Conservation (phyloP, 108 stramenopile species). For the Cylindrotheca fusiformis region DNA sequence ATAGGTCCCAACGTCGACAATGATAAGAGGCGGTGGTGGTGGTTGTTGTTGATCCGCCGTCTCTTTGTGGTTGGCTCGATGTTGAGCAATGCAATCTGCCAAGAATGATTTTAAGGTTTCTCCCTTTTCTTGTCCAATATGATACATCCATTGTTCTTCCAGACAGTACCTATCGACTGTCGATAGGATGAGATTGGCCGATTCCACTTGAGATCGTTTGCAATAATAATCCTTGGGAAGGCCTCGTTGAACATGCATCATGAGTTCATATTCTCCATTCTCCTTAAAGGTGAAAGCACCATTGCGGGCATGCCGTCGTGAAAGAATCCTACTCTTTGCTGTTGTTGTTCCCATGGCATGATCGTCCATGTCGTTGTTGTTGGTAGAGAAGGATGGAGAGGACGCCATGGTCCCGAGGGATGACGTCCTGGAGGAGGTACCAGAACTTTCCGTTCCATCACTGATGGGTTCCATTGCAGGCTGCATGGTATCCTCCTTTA, state of each 20-base stretch:
- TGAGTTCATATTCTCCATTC: not conserved
- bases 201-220: not conserved
- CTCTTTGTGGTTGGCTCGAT: not conserved
- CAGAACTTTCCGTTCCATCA: not conserved
- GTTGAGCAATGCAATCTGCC: slow-evolving; percentile 3
- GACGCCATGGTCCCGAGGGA: too few relatives aligned
- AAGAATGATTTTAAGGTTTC: slow-evolving; percentile 29
- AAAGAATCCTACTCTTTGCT: too few relatives aligned
- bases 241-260: not conserved
- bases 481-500: not conserved
- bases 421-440: too few relatives aligned
- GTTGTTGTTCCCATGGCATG: too few relatives aligned
- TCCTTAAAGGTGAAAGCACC: not conserved
- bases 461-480: not conserved
- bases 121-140: slow-evolving; percentile 78
- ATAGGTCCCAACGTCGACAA: slow-evolving; percentile 81
- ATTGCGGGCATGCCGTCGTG: not conserved
- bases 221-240: not conserved
- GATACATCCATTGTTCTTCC: slow-evolving; percentile 87
- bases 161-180: slow-evolving; percentile 69
- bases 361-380: not conserved
- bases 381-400: not conserved
- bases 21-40: not conserved
- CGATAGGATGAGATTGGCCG: slow-evolving; percentile 18
- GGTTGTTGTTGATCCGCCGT: not conserved